phyloP scores from a whole-genome alignment of 257 asterid genomes.

The Coffea canephora region DNA sequence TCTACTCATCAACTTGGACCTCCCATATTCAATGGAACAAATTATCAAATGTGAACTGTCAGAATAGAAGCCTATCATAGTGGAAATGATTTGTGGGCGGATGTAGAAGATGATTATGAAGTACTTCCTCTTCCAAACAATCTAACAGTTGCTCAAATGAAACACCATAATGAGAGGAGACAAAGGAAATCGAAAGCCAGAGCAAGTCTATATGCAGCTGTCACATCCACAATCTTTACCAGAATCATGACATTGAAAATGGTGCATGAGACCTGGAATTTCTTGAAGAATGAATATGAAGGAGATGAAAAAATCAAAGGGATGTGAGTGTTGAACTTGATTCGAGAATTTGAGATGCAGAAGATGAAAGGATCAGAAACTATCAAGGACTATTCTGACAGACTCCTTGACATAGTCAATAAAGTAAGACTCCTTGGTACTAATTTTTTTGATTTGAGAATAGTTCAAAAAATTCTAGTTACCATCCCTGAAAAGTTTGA shows the following conservation, averaged over 20 bases:
- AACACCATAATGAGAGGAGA: conserved; percentile 1
- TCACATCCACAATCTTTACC: too few relatives aligned
- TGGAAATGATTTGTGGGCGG: not conserved
- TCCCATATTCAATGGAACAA: too few relatives aligned
- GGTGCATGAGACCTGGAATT: too few relatives aligned
- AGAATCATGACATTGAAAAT: too few relatives aligned
- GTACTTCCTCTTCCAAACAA: not conserved
- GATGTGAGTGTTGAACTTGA: too few relatives aligned
- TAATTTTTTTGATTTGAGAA: not conserved
- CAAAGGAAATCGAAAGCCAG: conserved; percentile 12
- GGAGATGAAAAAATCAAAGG: too few relatives aligned
- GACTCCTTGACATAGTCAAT: too few relatives aligned
- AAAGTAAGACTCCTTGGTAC: not conserved
- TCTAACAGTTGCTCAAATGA: conserved; percentile 12
- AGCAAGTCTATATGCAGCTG: not conserved
- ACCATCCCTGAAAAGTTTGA: conserved; percentile 8
- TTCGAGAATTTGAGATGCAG: too few relatives aligned
- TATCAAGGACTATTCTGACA: too few relatives aligned
- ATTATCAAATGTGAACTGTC: not conserved
- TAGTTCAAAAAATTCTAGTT: not conserved
- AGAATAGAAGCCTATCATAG: not conserved
- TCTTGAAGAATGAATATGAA: too few relatives aligned
- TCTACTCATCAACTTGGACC: too few relatives aligned
- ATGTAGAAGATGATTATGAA: conserved; percentile 15
- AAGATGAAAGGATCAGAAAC: too few relatives aligned